Evolutionary conservation across 495 filamentous ascomycete species (phyloP).

Genomic region (Xylaria grammica): DNA sequence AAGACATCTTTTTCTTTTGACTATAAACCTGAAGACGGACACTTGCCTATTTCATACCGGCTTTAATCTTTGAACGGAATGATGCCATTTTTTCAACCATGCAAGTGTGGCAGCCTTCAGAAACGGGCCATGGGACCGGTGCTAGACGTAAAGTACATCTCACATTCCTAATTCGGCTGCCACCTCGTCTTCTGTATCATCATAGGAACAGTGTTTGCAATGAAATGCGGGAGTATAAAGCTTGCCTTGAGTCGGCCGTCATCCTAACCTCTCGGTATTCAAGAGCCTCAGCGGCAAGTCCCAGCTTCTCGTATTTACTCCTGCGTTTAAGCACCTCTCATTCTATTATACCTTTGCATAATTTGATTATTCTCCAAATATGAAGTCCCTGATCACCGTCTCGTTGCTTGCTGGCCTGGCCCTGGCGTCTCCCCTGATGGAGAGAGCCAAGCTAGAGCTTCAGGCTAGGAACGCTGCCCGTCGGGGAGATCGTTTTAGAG

Average conservation of each 20-base stretch:
- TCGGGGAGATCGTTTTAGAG: slow-evolving; percentile 2
- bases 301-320: background rate
- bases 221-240: slow-evolving; percentile 5
- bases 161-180: slow-evolving; percentile 17
- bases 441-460: slow-evolving; percentile 8
- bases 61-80: background rate
- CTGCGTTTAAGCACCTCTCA: background rate
- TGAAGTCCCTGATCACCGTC: slow-evolving; percentile 5
- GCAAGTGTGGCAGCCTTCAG: slow-evolving; percentile 11
- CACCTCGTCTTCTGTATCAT: slow-evolving; percentile 1
- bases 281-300: background rate
- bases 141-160: background rate
- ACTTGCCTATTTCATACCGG: slow-evolving; percentile 19
- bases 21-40: background rate
- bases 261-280: background rate
- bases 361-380: background rate
- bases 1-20: background rate
- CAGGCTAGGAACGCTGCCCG: slow-evolving; percentile 17
- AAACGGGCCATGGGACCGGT: background rate
- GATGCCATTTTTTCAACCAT: slow-evolving; percentile 3
- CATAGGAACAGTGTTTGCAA: slow-evolving; percentile 1
- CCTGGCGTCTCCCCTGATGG: slow-evolving; percentile 18
- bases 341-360: background rate
- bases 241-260: background rate
- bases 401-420: slow-evolving; percentile 9